Evolutionary conservation across 2,329 filamentous ascomycete species (phyloP).

Genomic region (Leptographium wingfieldii): DNA sequence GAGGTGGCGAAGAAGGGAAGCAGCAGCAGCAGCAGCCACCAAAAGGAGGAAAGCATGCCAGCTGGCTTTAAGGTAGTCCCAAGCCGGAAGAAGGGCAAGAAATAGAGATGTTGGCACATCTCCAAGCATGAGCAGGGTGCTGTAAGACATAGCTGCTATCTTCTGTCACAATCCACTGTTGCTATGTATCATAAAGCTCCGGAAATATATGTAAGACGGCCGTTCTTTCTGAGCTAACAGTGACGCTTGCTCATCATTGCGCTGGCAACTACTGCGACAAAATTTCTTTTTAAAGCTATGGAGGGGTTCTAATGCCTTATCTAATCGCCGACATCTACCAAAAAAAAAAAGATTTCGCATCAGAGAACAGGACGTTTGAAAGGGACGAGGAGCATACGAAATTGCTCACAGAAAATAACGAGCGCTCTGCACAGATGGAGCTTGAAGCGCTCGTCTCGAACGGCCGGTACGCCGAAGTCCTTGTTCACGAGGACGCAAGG

Average conservation of each 20-base stretch:
- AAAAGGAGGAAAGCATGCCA: constrained; percentile 27
- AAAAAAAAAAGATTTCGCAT: constrained; percentile 2
- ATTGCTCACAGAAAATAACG: not conserved
- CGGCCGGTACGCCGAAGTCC: constrained; percentile 8
- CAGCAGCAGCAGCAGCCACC: constrained; percentile 35
- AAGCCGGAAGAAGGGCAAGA: constrained; percentile 84
- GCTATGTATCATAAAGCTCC: too few species aligned
- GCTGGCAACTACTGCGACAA: not conserved
- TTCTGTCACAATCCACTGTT: too few species aligned
- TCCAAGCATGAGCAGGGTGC: not conserved
- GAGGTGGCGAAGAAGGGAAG: constrained; percentile 91
- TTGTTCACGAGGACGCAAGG: not conserved
- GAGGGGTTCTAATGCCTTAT: constrained; percentile 5
- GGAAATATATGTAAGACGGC: too few species aligned
- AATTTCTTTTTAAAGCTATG: not conserved
- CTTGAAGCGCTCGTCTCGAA: not conserved
- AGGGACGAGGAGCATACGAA: not conserved
- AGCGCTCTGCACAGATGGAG: constrained; percentile 3
- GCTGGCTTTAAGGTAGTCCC: constrained; percentile 81
- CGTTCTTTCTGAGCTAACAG: too few species aligned
- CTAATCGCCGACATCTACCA: constrained; percentile 6
- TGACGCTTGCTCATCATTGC: too few species aligned
- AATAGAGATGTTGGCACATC: constrained; percentile 25
- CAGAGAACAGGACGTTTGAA: not conserved
- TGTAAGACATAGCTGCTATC: not conserved